Conservation (phyloP, 768 basidiomycete species). For the Russula sp. region DNA sequence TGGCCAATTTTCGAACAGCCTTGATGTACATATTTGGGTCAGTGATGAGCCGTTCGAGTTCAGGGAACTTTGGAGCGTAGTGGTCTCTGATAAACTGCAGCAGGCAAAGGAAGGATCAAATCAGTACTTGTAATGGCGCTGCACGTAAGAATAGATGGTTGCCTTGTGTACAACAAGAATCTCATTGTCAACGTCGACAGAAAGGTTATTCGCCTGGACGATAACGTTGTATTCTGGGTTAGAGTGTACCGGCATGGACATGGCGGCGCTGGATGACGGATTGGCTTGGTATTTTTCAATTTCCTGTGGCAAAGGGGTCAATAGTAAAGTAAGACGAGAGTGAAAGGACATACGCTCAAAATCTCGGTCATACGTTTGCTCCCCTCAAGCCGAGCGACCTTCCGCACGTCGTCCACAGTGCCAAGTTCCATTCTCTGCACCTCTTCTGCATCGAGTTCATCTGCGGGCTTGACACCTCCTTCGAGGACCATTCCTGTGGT, state of each 20-base stretch:
- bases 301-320: constrained; percentile 47
- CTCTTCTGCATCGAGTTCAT: constrained; percentile 89
- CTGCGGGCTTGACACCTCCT: constrained; percentile 89
- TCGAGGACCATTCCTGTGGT: constrained; percentile 62
- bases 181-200: constrained; percentile 98
- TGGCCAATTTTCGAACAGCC: constrained; percentile 82
- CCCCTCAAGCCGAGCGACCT: constrained; percentile 82
- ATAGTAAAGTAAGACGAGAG: background rate
- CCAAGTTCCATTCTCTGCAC: constrained; percentile 93
- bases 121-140: constrained; percentile 19
- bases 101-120: constrained; percentile 10
- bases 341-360: constrained; percentile 48
- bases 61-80: constrained; percentile 91
- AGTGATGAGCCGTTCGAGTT: constrained; percentile 89
- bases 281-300: constrained; percentile 79
- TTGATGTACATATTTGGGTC: constrained; percentile 91
- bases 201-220: constrained; percentile 95
- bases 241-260: constrained; percentile 73
- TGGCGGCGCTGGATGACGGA: constrained; percentile 72
- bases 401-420: constrained; percentile 74
- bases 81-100: constrained; percentile 93
- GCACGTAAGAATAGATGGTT: constrained; percentile 19
- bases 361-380: constrained; percentile 87
- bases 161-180: constrained; percentile 95
- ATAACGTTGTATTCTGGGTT: constrained; percentile 96